phyloP scores from a whole-genome alignment of 2,329 filamentous ascomycete genomes.

The Trematosphaeria pertusa region DNA sequence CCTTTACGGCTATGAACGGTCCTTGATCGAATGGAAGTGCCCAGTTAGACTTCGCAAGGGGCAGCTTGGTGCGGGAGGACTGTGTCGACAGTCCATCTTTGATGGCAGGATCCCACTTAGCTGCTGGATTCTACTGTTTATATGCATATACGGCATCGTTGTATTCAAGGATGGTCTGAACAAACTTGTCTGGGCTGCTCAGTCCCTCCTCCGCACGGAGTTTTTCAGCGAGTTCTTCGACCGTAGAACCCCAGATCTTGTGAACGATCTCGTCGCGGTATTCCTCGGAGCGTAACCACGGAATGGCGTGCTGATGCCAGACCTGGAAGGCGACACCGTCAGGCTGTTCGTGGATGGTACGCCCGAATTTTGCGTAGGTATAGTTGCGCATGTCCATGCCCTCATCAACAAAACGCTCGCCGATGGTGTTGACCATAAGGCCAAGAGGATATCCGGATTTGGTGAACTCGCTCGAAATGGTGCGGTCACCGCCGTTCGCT shows the following conservation, averaged over 20 bases:
- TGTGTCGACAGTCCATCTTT: constrained; percentile 69
- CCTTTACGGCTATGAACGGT: constrained; percentile 69
- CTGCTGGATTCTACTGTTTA: constrained; percentile 53
- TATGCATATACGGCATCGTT: constrained; percentile 63
- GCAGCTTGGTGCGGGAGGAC: constrained; percentile 53
- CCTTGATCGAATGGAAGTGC: constrained; percentile 63
- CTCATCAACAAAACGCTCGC: constrained; percentile 70
- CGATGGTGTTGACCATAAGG: constrained; percentile 67
- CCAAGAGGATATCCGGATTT: constrained; percentile 74
- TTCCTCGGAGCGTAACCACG: constrained; percentile 67
- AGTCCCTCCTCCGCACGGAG: constrained; percentile 56
- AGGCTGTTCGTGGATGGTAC: constrained; percentile 66
- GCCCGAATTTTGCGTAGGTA: constrained; percentile 71
- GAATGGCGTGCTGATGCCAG: constrained; percentile 63
- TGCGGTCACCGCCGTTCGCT: constrained; percentile 61
- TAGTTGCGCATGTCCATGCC: constrained; percentile 70
- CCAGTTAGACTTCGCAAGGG: constrained; percentile 70
- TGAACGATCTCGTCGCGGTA: constrained; percentile 66
- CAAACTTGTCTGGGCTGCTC: constrained; percentile 53
- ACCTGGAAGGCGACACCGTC: constrained; percentile 68
- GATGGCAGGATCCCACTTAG: constrained; percentile 65
- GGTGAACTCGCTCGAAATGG: constrained; percentile 70
- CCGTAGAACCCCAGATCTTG: constrained; percentile 57
- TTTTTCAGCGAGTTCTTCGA: constrained; percentile 64
- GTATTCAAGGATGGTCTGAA: constrained; percentile 62